phyloP scores from a whole-genome alignment of 2,329 filamentous ascomycete genomes.

The Corniculantispora saksenae region DNA sequence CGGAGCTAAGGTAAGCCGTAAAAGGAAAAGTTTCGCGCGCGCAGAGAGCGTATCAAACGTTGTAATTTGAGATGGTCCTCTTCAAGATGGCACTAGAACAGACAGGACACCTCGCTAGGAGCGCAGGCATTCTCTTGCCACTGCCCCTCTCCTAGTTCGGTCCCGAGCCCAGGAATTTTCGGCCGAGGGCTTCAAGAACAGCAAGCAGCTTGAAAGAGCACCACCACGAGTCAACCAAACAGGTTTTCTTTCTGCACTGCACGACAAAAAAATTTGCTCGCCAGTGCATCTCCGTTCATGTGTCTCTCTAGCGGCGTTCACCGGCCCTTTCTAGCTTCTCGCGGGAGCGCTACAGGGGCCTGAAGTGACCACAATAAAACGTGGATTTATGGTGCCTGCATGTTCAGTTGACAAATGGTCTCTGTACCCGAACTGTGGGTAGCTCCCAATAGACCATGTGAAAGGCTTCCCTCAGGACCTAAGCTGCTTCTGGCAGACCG shows the following conservation, averaged over 20 bases:
- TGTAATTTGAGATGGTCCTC: neutral
- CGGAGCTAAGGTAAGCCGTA: conserved; percentile 1
- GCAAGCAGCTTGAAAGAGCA: neutral
- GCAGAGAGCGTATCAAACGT: neutral
- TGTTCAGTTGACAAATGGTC: conserved; percentile 4
- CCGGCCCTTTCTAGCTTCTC: neutral
- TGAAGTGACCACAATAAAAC: conserved; percentile 7
- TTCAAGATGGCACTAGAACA: neutral
- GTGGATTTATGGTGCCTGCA: neutral
- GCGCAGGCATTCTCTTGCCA: neutral
- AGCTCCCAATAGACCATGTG: neutral
- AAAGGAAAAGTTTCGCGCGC: conserved; percentile 1
- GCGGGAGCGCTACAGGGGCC: neutral
- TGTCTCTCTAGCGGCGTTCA: neutral
- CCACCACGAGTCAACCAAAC: neutral
- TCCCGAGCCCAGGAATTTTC: neutral
- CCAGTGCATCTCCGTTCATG: too few relatives aligned
- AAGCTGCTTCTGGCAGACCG: neutral
- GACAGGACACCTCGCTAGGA: too few relatives aligned
- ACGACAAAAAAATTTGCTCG: too few relatives aligned
- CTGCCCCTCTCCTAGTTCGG: neutral
- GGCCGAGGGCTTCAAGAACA: neutral
- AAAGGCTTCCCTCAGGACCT: neutral
- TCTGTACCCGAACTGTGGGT: conserved; percentile 6
- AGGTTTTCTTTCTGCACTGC: neutral